Evolutionary conservation across 345 rosid genomes (phyloP), one percentile per base, ranked within the genome.

Genomic region (Bretschneidera sinensis): DNA sequence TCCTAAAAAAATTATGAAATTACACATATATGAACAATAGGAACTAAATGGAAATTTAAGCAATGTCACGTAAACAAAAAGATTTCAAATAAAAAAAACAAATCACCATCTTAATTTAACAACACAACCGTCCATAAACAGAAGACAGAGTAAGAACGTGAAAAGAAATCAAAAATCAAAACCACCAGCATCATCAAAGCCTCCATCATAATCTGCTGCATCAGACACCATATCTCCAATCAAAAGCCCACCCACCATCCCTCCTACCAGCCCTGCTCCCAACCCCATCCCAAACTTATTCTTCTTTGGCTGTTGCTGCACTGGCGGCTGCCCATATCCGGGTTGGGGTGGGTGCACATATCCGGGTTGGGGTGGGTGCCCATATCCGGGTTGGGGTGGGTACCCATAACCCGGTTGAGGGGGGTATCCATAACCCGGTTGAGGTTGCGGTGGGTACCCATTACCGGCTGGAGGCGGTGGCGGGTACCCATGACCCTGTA

Each of bases 261-360:
- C 97, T 48, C 97, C 94, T 0, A 84, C 21, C 78, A 91, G 66
- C 34, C 96, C 94, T 2, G 88, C 84, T 39, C 96, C 96, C 28
- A 84, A 18, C 31, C 95, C 90, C 79, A 81, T 9, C 24, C 88
- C 86, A 4, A 80, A 18, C 15, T 79, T 84, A 24, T 75, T 88
- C 78, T 76, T 88, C 74, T 74, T 79, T 4, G 56, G 70, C 21
- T 57, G 72, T 54, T 9, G 2, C 13, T 74, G 83, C 60, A 58
- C 74, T 23, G 70, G 69, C 5, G 78, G 81, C 61, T 62, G 56
- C 51, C 72, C 74, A 57, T 76, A 65, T 20, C 75, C 74, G 0
- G 19, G 67, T 65, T 39, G 45, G 11, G 45, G 45, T 14, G 45
- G 45, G 48, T 74, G 70, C n/a, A 76, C 82, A 20, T 77, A 65